Percentiles rank a stretch among this genome's conserved stretches.
Conservation (phyloP, 2,329 filamentous ascomycete species). For the Pseudocercospora cruenta region DNA sequence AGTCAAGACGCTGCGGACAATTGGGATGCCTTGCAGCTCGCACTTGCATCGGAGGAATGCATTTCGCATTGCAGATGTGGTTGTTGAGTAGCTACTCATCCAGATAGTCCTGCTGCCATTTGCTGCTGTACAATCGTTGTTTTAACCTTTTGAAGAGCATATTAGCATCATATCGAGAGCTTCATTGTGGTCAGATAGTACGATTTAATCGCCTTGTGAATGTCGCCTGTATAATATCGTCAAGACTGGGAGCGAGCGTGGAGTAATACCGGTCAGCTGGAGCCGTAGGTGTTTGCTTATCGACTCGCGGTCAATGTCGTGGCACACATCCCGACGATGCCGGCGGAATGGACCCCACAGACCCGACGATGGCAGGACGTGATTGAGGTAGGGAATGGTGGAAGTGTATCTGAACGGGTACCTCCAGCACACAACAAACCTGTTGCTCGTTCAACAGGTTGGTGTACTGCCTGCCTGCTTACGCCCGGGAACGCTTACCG, state of each 20-base stretch:
- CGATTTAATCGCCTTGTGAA: neutral
- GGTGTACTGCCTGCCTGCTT: neutral
- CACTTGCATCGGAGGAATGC: neutral
- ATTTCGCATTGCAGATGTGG: conserved; percentile 6
- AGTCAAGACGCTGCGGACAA: neutral
- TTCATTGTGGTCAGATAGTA: no score
- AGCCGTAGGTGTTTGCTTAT: conserved; percentile 1
- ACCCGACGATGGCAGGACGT: neutral
- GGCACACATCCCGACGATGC: conserved; percentile 2
- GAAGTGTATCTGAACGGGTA: neutral
- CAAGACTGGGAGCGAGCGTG: neutral
- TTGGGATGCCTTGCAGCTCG: neutral
- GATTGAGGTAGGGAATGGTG: neutral
- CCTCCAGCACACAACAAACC: neutral
- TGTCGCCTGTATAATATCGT: neutral
- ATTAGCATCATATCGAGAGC: neutral
- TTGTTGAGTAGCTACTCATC: neutral
- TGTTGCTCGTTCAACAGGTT: neutral
- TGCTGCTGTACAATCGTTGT: neutral
- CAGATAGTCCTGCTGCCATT: no score
- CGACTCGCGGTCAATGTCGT: conserved; percentile 5
- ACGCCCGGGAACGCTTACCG: neutral
- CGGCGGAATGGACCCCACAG: neutral
- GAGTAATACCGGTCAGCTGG: neutral
- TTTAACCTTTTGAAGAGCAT: neutral